Conservation (phyloP, 2,329 filamentous ascomycete genomes). For the Venturiaceae sp. region DNA sequence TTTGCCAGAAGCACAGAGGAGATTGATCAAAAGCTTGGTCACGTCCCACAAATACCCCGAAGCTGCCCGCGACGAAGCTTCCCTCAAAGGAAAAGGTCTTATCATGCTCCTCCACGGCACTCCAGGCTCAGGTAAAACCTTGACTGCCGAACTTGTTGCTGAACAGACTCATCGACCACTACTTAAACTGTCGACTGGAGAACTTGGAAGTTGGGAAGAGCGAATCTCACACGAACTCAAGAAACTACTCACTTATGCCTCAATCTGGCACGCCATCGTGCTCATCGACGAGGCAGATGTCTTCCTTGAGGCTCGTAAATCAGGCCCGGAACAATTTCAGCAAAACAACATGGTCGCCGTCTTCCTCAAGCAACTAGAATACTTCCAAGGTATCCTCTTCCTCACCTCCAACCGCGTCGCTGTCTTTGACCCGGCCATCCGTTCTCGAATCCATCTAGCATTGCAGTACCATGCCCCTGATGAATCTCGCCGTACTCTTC, state of each 20-base stretch:
- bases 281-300: slow-evolving; percentile 53
- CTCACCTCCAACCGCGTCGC: slow-evolving; percentile 33
- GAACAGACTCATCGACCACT: slow-evolving; percentile 17
- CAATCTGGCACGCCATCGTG: slow-evolving; percentile 42
- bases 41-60: slow-evolving; percentile 16
- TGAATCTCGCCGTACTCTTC: slow-evolving; percentile 6
- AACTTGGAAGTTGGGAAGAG: slow-evolving; percentile 25
- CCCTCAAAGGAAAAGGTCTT: slow-evolving; percentile 10
- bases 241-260: slow-evolving; percentile 31
- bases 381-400: slow-evolving; percentile 30
- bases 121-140: slow-evolving; percentile 18
- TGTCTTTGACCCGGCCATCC: slow-evolving; percentile 24
- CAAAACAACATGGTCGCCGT: slow-evolving; percentile 21
- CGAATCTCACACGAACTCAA: slow-evolving; percentile 11
- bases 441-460: slow-evolving; percentile 35
- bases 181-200: slow-evolving; percentile 28
- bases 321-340: neutral
- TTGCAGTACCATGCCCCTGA: slow-evolving; percentile 10
- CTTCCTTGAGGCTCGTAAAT: slow-evolving; percentile 43
- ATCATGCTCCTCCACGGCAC: slow-evolving; percentile 9
- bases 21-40: slow-evolving; percentile 22
- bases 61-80: slow-evolving; percentile 16
- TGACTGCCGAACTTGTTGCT: slow-evolving; percentile 15
- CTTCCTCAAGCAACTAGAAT: slow-evolving; percentile 31
- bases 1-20: slow-evolving; percentile 19